phyloP scores from a whole-genome alignment of 2,329 filamentous ascomycete species.

The Monosporascus sp. region DNA sequence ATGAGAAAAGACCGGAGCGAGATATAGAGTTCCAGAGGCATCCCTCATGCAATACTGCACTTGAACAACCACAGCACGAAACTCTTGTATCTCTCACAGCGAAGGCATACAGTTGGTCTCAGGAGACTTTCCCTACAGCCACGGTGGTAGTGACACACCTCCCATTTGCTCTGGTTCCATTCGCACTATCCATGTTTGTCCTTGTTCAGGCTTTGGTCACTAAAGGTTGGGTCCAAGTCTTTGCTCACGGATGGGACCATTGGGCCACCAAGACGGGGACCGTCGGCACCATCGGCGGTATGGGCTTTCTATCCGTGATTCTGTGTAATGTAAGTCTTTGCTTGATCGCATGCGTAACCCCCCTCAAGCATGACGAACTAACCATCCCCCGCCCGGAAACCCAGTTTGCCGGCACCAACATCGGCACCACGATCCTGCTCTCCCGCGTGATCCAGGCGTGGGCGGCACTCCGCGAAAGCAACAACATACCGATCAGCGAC shows the following conservation, averaged over 20 bases:
- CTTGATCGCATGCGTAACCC: neutral
- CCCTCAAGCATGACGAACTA: slow-evolving; percentile 8
- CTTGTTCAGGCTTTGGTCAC: slow-evolving; percentile 68
- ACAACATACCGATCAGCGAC: slow-evolving; percentile 48
- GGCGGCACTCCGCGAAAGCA: slow-evolving; percentile 51
- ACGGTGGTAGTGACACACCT: slow-evolving; percentile 61
- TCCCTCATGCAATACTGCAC: slow-evolving; percentile 2
- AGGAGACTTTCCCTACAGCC: slow-evolving; percentile 67
- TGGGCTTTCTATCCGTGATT: slow-evolving; percentile 67
- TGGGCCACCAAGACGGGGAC: slow-evolving; percentile 68
- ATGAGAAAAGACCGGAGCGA: slow-evolving; percentile 9
- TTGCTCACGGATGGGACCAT: slow-evolving; percentile 68
- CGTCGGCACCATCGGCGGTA: slow-evolving; percentile 63
- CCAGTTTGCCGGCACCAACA: slow-evolving; percentile 75
- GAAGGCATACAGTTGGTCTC: slow-evolving; percentile 51
- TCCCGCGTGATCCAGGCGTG: slow-evolving; percentile 67
- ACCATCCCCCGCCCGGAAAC: neutral
- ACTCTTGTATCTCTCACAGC: slow-evolving; percentile 49
- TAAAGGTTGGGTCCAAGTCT: slow-evolving; percentile 70
- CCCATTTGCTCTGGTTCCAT: slow-evolving; percentile 64
- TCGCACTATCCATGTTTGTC: slow-evolving; percentile 70
- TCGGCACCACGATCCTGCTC: slow-evolving; percentile 69
- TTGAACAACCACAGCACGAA: slow-evolving; percentile 16
- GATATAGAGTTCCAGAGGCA: slow-evolving; percentile 11
- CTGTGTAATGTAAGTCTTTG: slow-evolving; percentile 61